Evolutionary conservation across 257 asterid species (phyloP).

Genomic region (Nicotiana otophora): DNA sequence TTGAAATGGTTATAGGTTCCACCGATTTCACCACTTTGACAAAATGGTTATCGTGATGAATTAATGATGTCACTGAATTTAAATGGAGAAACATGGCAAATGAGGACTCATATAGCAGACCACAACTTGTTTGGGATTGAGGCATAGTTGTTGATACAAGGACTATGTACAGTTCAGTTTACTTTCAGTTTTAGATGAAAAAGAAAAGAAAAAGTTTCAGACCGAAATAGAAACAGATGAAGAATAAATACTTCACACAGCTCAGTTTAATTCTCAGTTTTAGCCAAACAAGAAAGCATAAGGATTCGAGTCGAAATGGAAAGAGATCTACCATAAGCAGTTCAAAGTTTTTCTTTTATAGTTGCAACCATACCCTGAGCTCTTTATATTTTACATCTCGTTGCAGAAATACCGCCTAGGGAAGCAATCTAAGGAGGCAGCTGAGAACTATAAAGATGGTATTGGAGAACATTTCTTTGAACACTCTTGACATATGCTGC

Average conservation of each 20-base stretch:
- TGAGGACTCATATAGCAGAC: not conserved
- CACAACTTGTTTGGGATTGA: not conserved
- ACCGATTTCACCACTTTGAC: not conserved
- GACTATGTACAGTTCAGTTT: not conserved
- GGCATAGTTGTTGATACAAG: not conserved
- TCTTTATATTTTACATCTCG: not conserved
- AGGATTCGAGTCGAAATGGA: not conserved
- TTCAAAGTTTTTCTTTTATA: not conserved
- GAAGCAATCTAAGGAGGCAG: conserved; percentile 66
- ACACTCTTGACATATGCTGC: not conserved
- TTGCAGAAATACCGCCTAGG: conserved; percentile 92
- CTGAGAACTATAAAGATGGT: conserved; percentile 87
- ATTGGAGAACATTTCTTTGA: not conserved
- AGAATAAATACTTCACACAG: not conserved
- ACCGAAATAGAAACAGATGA: not conserved
- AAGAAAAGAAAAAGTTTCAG: not conserved
- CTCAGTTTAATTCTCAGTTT: not conserved
- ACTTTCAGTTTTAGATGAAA: not conserved
- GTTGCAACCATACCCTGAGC: not conserved
- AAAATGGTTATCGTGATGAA: not conserved
- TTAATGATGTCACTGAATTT: not conserved
- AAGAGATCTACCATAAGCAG: not conserved
- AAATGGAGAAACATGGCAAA: not conserved
- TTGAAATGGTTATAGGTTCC: not conserved
- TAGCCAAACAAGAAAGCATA: not conserved